Base-by-base conservation (phyloP, 2,329 filamentous ascomycete genomes). In the Aspergillus eucalypticola region DNA sequence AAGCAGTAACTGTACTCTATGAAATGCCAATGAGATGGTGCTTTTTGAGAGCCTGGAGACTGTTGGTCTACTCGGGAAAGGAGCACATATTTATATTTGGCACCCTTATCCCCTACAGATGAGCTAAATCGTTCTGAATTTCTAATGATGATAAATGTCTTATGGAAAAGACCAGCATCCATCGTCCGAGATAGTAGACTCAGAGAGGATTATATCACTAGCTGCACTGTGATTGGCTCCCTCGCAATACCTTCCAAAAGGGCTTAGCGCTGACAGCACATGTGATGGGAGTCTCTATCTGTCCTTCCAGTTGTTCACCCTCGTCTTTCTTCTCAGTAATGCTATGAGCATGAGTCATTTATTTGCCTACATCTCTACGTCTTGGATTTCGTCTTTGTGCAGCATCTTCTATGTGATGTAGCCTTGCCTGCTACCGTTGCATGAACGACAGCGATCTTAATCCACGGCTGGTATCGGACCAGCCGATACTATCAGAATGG, bases 221-320 rank as follows among this genome's bases (percentile, higher is more conserved):
- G 15, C 11, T 25, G 41, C 10, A 8, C 41, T 35, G 8, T 59
- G 23, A 54, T 61, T 59, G 58, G 62, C 58, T 59, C 4, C 11
- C 17, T 59, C 62, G 60, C 60, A 56, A 59, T 64, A 63, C 58
- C 48, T 64, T 59, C 58, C 41, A 49, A 64, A 59, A 29, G 23
- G 58, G 58, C 27, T 21, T 64, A 64, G 62, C 38, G 52, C 21
- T 25, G 17, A 44, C 27, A 8, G 15, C 8, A 15, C 11, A 23
- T 23, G 3, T 15, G 19, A 23, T 41, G 8, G 19, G 52, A 13
- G 13, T 17, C 21, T 44, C 3, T 13, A 3, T 25, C 52, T 7
- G 11, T n/a, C 7, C 54, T 27, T 13, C 8, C 13, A 11, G 5
- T 21, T 49, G 15, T 8, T 8, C 52, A 23, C 32, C 15, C 8